These are phyloP conservation scores for Pleodorina starrii DNA, from an alignment of 139 green algal species.

Conservation along the genomic window DNA sequence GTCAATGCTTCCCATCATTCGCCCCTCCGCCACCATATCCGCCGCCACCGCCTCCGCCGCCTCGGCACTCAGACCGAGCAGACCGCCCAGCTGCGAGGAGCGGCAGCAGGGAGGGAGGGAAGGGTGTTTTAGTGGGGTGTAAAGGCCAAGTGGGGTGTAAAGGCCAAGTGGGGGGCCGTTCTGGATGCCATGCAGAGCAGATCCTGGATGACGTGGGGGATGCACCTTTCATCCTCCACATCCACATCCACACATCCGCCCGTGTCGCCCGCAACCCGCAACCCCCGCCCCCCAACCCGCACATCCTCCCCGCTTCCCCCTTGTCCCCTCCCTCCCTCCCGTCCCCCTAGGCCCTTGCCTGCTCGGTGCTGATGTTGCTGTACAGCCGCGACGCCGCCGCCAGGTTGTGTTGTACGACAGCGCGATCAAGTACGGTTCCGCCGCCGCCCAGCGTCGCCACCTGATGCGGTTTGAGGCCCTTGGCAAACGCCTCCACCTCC, in stretches of 20 bases:
- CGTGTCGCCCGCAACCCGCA: too few species aligned
- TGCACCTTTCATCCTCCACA: too few species aligned
- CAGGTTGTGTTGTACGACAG: constrained; percentile 45
- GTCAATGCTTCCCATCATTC: constrained; percentile 86
- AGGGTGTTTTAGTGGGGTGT: not conserved
- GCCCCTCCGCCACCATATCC: constrained; percentile 89
- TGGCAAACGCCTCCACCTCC: constrained; percentile 90
- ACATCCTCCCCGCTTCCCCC: too few species aligned
- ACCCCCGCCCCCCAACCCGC: too few species aligned
- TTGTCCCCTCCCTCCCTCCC: too few species aligned
- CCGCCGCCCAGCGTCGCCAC: constrained; percentile 80
- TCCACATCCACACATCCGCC: too few species aligned
- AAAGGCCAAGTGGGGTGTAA: not conserved
- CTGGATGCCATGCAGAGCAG: too few species aligned
- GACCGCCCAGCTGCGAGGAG: constrained; percentile 83
- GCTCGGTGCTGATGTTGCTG: constrained; percentile 88
- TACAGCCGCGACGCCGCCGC: constrained; percentile 88
- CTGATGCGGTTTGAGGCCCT: constrained; percentile 86
- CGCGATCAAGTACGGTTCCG: constrained; percentile 87
- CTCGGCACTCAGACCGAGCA: constrained; percentile 84
- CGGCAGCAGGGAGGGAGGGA: not conserved
- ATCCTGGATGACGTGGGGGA: too few species aligned
- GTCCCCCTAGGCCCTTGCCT: too few species aligned
- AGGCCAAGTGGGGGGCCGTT: not conserved
- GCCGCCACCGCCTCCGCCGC: constrained; percentile 88